phyloP scores from a whole-genome alignment of 495 filamentous ascomycete species.

The Xylaria grammica region DNA sequence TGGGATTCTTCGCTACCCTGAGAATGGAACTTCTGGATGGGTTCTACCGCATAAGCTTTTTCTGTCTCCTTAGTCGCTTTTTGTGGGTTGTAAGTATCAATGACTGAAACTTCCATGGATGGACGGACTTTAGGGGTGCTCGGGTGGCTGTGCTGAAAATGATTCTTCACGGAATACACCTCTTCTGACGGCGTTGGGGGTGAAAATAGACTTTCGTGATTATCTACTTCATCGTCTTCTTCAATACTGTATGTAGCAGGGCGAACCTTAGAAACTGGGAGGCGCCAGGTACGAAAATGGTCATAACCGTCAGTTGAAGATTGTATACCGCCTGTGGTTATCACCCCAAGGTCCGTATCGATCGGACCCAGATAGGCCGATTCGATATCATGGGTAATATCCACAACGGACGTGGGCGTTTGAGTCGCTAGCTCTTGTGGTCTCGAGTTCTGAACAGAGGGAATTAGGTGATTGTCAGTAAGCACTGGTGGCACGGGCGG shows the following conservation, averaged over 20 bases:
- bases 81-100: constrained; percentile 1
- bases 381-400: background rate
- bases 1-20: constrained; percentile 16
- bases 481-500: constrained; percentile 31
- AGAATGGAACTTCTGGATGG: background rate
- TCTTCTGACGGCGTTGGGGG: background rate
- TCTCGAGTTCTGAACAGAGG: constrained; percentile 11
- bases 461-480: constrained; percentile 15
- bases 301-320: constrained; percentile 16
- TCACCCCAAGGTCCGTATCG: background rate
- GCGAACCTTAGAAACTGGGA: constrained; percentile 13
- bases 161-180: background rate
- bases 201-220: background rate
- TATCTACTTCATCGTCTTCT: background rate
- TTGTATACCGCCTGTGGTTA: background rate
- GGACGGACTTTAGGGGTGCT: constrained; percentile 18
- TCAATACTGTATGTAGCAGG: constrained; percentile 1
- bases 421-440: constrained; percentile 17
- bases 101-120: constrained; percentile 11
- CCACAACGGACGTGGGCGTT: background rate
- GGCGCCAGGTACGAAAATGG: constrained; percentile 6
- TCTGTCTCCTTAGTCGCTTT: constrained; percentile 7
- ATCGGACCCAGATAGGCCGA: background rate
- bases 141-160: constrained; percentile 2
- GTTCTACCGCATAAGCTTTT: constrained; percentile 10